Evolutionary conservation across 371 early-diverging fungal species (phyloP).

Genomic region (Globomyces sp.): DNA sequence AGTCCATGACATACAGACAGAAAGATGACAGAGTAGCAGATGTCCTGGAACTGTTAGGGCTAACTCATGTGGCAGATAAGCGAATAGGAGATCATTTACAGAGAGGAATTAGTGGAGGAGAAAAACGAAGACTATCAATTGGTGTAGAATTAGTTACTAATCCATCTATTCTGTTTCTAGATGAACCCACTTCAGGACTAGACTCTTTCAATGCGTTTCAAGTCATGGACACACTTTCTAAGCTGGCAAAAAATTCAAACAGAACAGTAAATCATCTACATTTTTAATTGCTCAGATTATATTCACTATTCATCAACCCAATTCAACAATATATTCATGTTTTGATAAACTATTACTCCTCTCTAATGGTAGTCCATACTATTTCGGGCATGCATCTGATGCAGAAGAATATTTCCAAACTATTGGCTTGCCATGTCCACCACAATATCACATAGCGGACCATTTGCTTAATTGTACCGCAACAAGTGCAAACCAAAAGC

Average conservation of each 20-base stretch:
- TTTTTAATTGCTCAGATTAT: conserved; percentile 49
- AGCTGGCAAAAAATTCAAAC: conserved; percentile 75
- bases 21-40: conserved; percentile 63
- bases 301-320: conserved; percentile 97
- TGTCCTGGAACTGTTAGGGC: conserved; percentile 68
- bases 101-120: conserved; percentile 90
- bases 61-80: conserved; percentile 61
- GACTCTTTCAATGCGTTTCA: conserved; percentile 82
- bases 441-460: conserved; percentile 93
- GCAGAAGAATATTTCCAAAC: conserved; percentile 57
- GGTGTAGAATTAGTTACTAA: conserved; percentile 80
- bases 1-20: conserved; percentile 50
- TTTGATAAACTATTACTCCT: conserved; percentile 89
- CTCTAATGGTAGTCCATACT: conserved; percentile 69
- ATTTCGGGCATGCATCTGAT: conserved; percentile 30
- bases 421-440: conserved; percentile 79
- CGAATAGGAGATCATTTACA: conserved; percentile 53
- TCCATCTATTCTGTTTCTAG: conserved; percentile 74
- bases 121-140: conserved; percentile 90
- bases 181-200: conserved; percentile 73
- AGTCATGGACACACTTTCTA: conserved; percentile 80
- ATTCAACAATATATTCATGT: conserved; percentile 82
- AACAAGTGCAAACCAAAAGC: conserved; percentile 33
- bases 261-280: conserved; percentile 59
- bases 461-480: conserved; percentile 77